These are phyloP conservation scores for Lasiodiplodia gonubiensis DNA, from an alignment of 2,329 filamentous ascomycete species.

Conservation along the genomic window DNA sequence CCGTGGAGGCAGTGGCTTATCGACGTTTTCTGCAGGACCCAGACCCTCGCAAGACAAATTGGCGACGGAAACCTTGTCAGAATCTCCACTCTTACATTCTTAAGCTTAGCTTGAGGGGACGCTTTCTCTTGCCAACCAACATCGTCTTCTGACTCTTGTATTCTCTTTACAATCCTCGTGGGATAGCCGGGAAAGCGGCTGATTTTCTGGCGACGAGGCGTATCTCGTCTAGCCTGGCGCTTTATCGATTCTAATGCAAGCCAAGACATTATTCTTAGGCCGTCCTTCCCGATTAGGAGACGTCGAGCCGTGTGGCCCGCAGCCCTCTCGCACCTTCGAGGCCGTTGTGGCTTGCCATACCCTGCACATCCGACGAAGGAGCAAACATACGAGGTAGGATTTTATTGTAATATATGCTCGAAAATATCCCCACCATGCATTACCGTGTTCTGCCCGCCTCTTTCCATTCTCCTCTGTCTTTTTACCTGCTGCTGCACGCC, in stretches of 20 bases:
- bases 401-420: slow-evolving; percentile 8
- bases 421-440: neutral
- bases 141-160: neutral
- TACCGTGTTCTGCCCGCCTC: neutral
- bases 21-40: neutral
- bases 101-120: neutral
- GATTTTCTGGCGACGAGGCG: neutral
- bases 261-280: slow-evolving; percentile 25
- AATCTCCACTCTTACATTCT: neutral
- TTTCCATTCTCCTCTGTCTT: neutral
- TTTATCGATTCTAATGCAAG: slow-evolving; percentile 22
- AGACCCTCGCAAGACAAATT: neutral
- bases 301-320: slow-evolving; percentile 2
- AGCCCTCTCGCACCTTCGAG: neutral
- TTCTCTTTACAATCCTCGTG: neutral
- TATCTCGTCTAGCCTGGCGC: neutral
- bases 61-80: neutral
- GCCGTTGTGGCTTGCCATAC: neutral
- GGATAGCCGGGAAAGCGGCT: neutral
- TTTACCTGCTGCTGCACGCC: neutral
- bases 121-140: neutral
- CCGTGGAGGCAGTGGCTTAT: neutral
- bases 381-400: slow-evolving; percentile 14
- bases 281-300: slow-evolving; percentile 11
- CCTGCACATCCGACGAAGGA: slow-evolving; percentile 4